Percentiles rank a stretch among this genome's conserved stretches.
Evolutionary conservation across 257 asterid genomes (phyloP).

Genomic region (Agastache rugosa): DNA sequence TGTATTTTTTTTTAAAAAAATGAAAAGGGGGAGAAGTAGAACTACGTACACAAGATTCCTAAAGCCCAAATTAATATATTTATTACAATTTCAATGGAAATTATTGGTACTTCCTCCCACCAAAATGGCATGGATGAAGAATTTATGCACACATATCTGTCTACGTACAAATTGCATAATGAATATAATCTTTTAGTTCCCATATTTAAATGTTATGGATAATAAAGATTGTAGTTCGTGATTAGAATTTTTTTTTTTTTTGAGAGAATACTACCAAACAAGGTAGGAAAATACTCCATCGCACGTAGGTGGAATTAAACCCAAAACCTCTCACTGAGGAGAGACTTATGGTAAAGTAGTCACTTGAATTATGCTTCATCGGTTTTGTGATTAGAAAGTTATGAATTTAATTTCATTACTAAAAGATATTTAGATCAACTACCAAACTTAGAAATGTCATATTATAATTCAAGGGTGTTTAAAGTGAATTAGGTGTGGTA

Average conservation of each 20-base stretch:
- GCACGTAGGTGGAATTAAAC: too few species aligned
- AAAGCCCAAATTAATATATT: background rate
- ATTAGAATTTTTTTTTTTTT: too few species aligned
- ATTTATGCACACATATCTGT: background rate
- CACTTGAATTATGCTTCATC: too few species aligned
- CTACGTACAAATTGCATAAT: background rate
- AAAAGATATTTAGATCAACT: too few species aligned
- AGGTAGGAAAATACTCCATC: too few species aligned
- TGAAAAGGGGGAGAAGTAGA: too few species aligned
- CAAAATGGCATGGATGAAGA: background rate
- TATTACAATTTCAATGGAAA: background rate
- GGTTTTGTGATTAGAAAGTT: background rate
- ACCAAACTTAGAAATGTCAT: background rate
- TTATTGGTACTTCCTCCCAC: background rate
- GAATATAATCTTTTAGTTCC: background rate
- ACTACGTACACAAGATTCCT: too few species aligned
- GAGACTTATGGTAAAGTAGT: too few species aligned
- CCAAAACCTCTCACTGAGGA: too few species aligned
- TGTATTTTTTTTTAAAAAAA: too few species aligned
- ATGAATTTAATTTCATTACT: background rate
- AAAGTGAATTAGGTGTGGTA: conserved; percentile 12
- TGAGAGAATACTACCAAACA: too few species aligned
- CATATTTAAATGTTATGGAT: background rate
- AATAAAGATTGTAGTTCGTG: background rate
- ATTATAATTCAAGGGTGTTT: background rate